Base-by-base conservation (phyloP, 2,329 filamentous ascomycete genomes). In the Sclerotinia spermophila region DNA sequence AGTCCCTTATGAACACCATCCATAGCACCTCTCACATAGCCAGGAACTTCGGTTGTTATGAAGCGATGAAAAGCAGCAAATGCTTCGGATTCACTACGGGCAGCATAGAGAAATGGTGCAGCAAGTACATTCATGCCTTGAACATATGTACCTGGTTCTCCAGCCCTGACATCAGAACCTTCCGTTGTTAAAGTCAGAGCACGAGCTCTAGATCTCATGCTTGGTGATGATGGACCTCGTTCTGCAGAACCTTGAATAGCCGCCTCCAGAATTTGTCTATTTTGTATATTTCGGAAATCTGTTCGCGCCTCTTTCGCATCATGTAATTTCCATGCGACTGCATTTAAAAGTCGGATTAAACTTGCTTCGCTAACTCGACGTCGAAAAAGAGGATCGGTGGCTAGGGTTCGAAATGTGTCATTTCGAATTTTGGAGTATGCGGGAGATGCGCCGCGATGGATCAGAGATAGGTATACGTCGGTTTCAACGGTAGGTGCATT, bases 121-220 rank as follows among this genome's bases (percentile, higher is more conserved):
- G 94, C 95, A 24, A 99, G 87, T 55, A 99, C 96, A 79, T 99
- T 99, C 95, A 99, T 98, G 75, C 96, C 96, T 81, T 99, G 96
- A 3, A 99, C 95, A 77, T 99, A 99, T 55, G 92, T 94, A 44
- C 94, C 93, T 17, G 92, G 87, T 76, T 93, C 90, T 44, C 83
- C 82, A 3, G 83, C 84, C 71, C 86, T 86, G 10, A 84, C 83
- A 73, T 90, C 88, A 74, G 90, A 86, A 72, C 89, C 85, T 77
- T 90, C 88, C 0, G 86, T 90, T 1, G 87, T 90, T 69, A 90
- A 81, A 19, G 87, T 87, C 70, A 87, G 79, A 44, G 87, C 86
- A 48, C 86, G 84, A n/a, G 84, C 82, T 73, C 87, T 74, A 21
- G 80, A 77, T 73, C 83, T 82, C 73, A 81, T 73, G 24, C 73